A percentile compares a stretch with the other conserved stretches of the same genome.
Evolutionary conservation across 257 asterid genomes (phyloP).

Genomic region (Petrea volubilis): DNA sequence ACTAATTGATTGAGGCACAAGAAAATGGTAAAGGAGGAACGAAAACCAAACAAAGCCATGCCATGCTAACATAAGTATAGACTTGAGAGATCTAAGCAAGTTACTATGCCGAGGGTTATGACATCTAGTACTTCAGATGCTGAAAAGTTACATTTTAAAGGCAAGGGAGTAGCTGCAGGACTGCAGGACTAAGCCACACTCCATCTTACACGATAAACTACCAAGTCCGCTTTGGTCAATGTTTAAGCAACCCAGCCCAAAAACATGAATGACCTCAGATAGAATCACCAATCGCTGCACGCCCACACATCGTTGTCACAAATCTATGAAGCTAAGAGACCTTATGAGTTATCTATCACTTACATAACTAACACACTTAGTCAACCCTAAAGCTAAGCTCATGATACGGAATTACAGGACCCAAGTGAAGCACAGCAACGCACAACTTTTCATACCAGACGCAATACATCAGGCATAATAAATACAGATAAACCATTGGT

Average conservation of each 20-base stretch:
- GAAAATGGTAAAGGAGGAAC: not conserved
- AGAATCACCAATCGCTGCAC: conserved; percentile 1
- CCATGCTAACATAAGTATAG: not conserved
- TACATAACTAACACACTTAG: not conserved
- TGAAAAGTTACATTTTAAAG: not conserved
- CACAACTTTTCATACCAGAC: not conserved
- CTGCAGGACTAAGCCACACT: not conserved
- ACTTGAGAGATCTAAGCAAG: not conserved
- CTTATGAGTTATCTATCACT: not conserved
- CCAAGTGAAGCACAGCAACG: not conserved
- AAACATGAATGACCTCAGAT: not conserved
- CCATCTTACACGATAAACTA: not conserved
- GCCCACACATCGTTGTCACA: not conserved
- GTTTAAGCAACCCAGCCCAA: not conserved
- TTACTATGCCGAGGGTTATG: not conserved
- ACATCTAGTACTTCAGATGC: not conserved
- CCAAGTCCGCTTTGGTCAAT: not conserved
- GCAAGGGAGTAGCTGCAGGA: not conserved
- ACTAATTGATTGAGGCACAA: not conserved
- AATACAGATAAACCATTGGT: not conserved
- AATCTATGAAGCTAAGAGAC: not conserved
- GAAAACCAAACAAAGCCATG: not conserved
- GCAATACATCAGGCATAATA: not conserved
- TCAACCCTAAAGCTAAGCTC: not conserved
- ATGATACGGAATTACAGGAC: not conserved